Evolutionary conservation across 2,329 filamentous ascomycete species (phyloP).

Genomic region (Colletotrichum filicis): DNA sequence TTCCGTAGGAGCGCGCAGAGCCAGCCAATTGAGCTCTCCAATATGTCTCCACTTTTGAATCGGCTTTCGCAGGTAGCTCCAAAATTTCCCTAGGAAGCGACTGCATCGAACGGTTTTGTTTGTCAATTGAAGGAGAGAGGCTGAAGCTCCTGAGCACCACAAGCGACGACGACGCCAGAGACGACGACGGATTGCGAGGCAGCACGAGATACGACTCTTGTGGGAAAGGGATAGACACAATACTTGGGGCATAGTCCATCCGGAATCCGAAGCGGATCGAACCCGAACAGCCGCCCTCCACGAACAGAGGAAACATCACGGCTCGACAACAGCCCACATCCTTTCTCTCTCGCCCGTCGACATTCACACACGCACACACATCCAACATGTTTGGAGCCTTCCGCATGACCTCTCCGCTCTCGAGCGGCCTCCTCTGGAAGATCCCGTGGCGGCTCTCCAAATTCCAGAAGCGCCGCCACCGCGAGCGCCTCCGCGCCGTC

Average conservation of each 20-base stretch:
- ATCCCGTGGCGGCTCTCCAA: constrained; percentile 94
- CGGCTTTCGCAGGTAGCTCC: constrained; percentile 21
- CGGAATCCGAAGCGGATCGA: neutral
- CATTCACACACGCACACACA: constrained; percentile 1
- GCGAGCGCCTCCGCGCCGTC: constrained; percentile 83
- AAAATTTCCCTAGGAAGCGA: constrained; percentile 26
- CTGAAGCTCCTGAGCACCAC: neutral
- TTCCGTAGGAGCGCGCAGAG: constrained; percentile 3
- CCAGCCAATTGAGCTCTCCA: neutral
- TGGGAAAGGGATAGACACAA: rapidly evolving
- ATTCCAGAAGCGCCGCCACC: constrained; percentile 90
- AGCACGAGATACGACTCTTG: neutral
- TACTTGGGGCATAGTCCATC: neutral
- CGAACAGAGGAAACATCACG: neutral
- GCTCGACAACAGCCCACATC: too few species aligned
- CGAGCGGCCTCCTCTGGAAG: constrained; percentile 92
- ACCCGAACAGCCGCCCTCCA: neutral
- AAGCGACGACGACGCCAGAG: neutral
- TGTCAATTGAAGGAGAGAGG: neutral
- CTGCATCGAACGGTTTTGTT: neutral
- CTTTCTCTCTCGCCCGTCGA: neutral
- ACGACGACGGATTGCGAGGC: neutral
- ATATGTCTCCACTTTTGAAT: neutral
- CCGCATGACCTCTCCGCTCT: constrained; percentile 80
- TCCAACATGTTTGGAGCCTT: constrained; percentile 84